A percentile compares a stretch with the other conserved stretches of the same genome.
These are phyloP conservation scores for Dujonia santamariae DNA, from an alignment of 1,139 yeast genomes.

Conservation along the genomic window DNA sequence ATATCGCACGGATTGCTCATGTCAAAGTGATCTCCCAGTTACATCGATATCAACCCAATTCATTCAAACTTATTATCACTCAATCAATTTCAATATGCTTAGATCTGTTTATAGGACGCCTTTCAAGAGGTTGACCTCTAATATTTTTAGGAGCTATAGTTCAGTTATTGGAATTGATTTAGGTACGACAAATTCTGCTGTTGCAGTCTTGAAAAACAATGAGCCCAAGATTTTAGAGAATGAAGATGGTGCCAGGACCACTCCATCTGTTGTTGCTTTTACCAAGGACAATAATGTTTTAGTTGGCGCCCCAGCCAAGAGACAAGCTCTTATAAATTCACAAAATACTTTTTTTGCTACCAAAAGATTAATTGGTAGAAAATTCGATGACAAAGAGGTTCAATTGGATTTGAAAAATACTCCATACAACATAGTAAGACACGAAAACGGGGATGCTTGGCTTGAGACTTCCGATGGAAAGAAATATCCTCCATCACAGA, in stretches of 20 bases:
- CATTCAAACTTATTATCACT: no score
- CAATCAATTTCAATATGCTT: no score
- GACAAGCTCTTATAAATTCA: slow-evolving; percentile 66
- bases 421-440: slow-evolving; percentile 54
- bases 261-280: slow-evolving; percentile 72
- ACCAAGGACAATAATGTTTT: slow-evolving; percentile 28
- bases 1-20: no score
- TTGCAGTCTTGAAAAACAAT: slow-evolving; percentile 55
- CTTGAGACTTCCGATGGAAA: slow-evolving; percentile 37
- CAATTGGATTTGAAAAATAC: slow-evolving; percentile 54
- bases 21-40: no score
- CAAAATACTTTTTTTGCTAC: slow-evolving; percentile 73
- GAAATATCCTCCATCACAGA: slow-evolving; percentile 52
- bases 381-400: slow-evolving; percentile 60
- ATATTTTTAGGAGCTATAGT: slow-evolving; percentile 14
- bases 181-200: slow-evolving; percentile 83
- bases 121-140: no score
- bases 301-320: slow-evolving; percentile 63
- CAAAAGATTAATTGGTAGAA: slow-evolving; percentile 69
- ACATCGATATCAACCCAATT: no score
- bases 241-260: slow-evolving; percentile 65
- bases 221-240: slow-evolving; percentile 61
- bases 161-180: slow-evolving; percentile 71
- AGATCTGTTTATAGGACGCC: no score
- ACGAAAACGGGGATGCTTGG: slow-evolving; percentile 64